phyloP scores from a whole-genome alignment of 1,284 basidiomycete genomes.

The Anthracocystis panici-leucophaei region DNA sequence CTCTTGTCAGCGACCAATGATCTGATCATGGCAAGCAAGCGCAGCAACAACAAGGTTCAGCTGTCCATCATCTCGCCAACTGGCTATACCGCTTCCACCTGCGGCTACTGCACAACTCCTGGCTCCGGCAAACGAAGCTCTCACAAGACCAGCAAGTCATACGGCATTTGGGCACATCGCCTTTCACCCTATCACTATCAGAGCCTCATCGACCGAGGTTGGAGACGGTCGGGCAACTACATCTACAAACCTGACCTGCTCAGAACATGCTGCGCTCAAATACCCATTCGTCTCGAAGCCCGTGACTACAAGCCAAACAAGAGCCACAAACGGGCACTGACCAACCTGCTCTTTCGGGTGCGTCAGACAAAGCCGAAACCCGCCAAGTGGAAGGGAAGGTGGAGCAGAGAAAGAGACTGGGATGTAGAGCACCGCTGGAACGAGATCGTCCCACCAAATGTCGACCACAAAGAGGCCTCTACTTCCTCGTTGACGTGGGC shows the following conservation, averaged over 20 bases:
- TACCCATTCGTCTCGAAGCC: constrained; percentile 55
- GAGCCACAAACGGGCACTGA: constrained; percentile 49
- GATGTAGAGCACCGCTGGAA: constrained; percentile 37
- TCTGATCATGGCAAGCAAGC: constrained; percentile 15
- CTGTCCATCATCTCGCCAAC: constrained; percentile 70
- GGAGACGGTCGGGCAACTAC: constrained; percentile 63
- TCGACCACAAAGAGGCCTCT: not conserved
- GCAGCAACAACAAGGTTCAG: constrained; percentile 12
- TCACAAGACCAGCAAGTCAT: constrained; percentile 67
- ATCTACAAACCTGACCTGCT: constrained; percentile 64
- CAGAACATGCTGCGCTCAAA: constrained; percentile 64
- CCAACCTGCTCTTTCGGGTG: constrained; percentile 50
- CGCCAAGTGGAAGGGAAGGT: constrained; percentile 57
- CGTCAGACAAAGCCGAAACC: constrained; percentile 34
- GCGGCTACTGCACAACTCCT: constrained; percentile 72
- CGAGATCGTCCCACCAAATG: constrained; percentile 15
- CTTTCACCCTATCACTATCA: constrained; percentile 61
- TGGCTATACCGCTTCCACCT: constrained; percentile 69
- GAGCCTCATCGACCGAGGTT: constrained; percentile 59
- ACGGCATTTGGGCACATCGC: constrained; percentile 67
- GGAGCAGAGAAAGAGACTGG: constrained; percentile 42
- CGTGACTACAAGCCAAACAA: constrained; percentile 34
- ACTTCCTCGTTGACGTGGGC: constrained; percentile 25
- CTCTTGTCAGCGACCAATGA: not conserved
- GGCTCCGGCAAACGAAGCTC: constrained; percentile 63